A percentile compares a stretch with the other conserved stretches of the same genome.
Conservation (phyloP, 345 rosid species). For the Diplotaxis tenuifolia region DNA sequence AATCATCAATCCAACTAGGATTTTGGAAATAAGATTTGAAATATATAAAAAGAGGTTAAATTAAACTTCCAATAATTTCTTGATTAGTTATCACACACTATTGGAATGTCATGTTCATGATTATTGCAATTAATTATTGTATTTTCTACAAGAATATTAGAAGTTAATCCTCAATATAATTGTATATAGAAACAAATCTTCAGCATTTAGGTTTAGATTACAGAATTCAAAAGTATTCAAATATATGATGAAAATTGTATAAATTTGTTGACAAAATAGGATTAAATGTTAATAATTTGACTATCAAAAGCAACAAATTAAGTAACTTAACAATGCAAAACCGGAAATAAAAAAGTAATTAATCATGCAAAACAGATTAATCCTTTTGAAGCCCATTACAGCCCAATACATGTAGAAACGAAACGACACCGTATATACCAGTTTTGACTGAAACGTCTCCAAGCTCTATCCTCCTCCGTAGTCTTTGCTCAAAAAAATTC, state of each 20-base stretch:
- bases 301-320: neutral
- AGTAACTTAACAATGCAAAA: neutral
- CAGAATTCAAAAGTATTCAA: conserved; percentile 1
- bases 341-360: neutral
- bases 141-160: neutral
- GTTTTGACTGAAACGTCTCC: conserved; percentile 32
- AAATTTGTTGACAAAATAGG: neutral
- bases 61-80: conserved; percentile 9
- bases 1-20: no score
- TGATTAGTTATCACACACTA: neutral
- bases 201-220: neutral
- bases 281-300: neutral
- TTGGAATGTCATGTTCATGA: no score
- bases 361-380: neutral
- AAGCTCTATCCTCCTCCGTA: conserved; percentile 16
- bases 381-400: conserved; percentile 8
- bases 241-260: neutral
- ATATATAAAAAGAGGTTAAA: neutral
- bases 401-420: neutral
- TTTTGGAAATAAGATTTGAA: conserved; percentile 10
- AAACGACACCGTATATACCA: conserved; percentile 11
- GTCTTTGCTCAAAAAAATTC: no score
- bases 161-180: neutral
- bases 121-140: neutral
- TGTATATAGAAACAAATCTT: neutral